Conservation (phyloP, 1,284 basidiomycete species). For the Leccinum griseonigrum region DNA sequence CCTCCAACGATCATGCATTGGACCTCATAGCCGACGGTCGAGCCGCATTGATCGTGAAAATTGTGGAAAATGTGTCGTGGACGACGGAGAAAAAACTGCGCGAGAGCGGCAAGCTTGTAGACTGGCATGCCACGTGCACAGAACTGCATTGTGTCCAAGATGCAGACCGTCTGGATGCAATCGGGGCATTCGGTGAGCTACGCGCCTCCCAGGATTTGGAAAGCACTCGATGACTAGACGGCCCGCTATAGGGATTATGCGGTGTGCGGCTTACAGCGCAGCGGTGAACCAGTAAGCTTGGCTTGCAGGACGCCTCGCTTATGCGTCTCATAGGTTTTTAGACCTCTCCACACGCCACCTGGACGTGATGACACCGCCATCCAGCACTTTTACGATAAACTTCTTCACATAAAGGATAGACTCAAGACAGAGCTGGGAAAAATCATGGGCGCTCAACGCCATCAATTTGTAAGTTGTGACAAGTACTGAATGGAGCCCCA, state of each 20-base stretch:
- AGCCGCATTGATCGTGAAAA: constrained; percentile 51
- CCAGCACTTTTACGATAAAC: constrained; percentile 87
- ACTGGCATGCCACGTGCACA: constrained; percentile 74
- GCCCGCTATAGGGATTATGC: constrained; percentile 62
- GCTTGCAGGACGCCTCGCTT: constrained; percentile 2
- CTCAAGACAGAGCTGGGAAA: constrained; percentile 78
- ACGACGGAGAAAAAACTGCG: constrained; percentile 76
- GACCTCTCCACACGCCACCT: constrained; percentile 64
- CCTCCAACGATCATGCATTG: constrained; percentile 36
- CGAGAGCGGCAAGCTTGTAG: constrained; percentile 50
- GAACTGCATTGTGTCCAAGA: constrained; percentile 93
- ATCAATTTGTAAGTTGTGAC: constrained; percentile 59
- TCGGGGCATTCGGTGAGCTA: constrained; percentile 80
- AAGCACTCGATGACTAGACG: not conserved
- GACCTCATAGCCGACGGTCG: constrained; percentile 62
- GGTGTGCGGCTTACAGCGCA: constrained; percentile 82
- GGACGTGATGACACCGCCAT: constrained; percentile 63
- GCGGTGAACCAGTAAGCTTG: constrained; percentile 55
- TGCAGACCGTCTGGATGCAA: constrained; percentile 89
- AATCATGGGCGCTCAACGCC: constrained; percentile 68
- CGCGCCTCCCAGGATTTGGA: not conserved
- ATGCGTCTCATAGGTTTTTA: constrained; percentile 27
- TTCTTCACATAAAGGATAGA: constrained; percentile 69
- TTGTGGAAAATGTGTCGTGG: constrained; percentile 86
- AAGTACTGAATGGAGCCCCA: not conserved